Conservation (phyloP, 179 eudicot genomes). For the Beta corolliflora region DNA sequence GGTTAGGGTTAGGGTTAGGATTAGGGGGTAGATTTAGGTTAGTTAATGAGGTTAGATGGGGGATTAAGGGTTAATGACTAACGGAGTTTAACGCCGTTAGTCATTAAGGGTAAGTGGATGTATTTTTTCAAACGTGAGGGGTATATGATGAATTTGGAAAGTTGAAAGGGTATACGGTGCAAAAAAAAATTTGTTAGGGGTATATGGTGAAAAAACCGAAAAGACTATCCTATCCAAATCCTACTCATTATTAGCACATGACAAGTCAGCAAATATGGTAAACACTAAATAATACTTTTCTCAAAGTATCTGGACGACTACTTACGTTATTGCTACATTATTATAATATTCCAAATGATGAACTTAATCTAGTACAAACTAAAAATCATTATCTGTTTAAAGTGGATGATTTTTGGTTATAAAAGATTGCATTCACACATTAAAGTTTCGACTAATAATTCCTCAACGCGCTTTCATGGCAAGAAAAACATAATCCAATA, state of each 20-base stretch:
- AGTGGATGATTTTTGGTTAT: neutral
- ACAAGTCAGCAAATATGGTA: neutral
- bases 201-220: too few species aligned
- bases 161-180: too few species aligned
- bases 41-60: too few species aligned
- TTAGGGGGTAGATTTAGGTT: too few species aligned
- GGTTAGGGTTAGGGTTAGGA: too few species aligned
- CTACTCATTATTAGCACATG: neutral
- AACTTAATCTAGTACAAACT: slow-evolving; percentile 16
- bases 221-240: neutral
- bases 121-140: too few species aligned
- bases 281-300: neutral
- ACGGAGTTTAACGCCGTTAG: too few species aligned
- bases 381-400: slow-evolving; percentile 12
- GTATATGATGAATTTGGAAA: too few species aligned
- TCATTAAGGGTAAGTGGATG: too few species aligned
- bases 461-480: neutral
- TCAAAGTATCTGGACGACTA: too few species aligned
- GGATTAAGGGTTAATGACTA: too few species aligned
- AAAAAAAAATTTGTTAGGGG: too few species aligned
- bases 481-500: neutral
- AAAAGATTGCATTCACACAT: slow-evolving; percentile 11
- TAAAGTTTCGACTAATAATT: neutral
- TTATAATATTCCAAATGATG: slow-evolving; percentile 1
- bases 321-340: neutral